These are phyloP conservation scores for Candida cerambycidarum DNA, from an alignment of 805 yeast species.

Conservation along the genomic window DNA sequence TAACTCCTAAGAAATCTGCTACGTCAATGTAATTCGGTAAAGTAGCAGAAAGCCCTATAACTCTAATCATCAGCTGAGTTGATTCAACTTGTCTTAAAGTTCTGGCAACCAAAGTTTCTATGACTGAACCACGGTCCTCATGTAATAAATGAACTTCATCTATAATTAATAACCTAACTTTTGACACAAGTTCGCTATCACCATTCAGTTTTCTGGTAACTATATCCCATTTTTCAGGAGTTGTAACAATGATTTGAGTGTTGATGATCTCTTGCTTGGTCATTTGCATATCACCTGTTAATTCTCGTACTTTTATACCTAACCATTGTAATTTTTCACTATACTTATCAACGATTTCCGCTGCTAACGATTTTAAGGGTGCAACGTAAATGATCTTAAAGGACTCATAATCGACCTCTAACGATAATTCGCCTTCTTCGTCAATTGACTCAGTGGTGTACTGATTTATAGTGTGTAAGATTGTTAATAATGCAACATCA, in stretches of 20 bases:
- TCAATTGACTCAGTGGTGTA: conserved; percentile 56
- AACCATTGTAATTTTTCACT: conserved; percentile 76
- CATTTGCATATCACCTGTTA: conserved; percentile 86
- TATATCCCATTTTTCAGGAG: conserved; percentile 99
- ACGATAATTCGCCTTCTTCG: conserved; percentile 41
- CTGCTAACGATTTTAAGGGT: conserved; percentile 92
- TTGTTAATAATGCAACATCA: conserved; percentile 82
- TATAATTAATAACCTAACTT: conserved; percentile 81
- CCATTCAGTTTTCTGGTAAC: conserved; percentile 93
- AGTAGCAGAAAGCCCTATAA: conserved; percentile 93
- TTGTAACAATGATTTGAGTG: conserved; percentile 84
- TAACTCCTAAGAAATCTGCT: conserved; percentile 91
- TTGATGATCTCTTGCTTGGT: conserved; percentile 72
- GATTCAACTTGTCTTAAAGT: conserved; percentile 94
- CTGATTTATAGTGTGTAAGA: conserved; percentile 76
- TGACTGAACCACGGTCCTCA: conserved; percentile 97
- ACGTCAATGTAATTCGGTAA: conserved; percentile 90
- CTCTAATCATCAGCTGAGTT: conserved; percentile 88
- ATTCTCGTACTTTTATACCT: conserved; percentile 82
- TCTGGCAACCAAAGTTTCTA: conserved; percentile 92
- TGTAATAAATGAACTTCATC: conserved; percentile 97
- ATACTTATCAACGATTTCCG: conserved; percentile 93
- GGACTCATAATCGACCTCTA: conserved; percentile 73
- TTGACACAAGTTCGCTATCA: conserved; percentile 78
- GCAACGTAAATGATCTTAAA: conserved; percentile 92